A percentile compares a stretch with the other conserved stretches of the same genome.
These are phyloP conservation scores for Aspergillus sparsus DNA, from an alignment of 495 filamentous ascomycete genomes.

Conservation along the genomic window DNA sequence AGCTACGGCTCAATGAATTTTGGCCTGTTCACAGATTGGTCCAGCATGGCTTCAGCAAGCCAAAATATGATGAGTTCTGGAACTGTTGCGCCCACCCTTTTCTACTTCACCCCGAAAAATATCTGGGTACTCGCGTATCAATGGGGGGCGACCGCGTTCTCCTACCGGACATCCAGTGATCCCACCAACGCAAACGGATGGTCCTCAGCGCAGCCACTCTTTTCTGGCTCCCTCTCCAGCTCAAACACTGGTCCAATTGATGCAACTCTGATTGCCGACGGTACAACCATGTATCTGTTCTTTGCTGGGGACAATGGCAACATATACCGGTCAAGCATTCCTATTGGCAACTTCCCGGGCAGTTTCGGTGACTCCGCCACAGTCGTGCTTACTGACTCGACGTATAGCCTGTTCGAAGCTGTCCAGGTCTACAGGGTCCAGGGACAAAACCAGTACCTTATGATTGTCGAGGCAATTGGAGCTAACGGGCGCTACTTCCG, in stretches of 20 bases:
- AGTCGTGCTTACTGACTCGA: slow-evolving; percentile 50
- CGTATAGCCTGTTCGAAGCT: slow-evolving; percentile 61
- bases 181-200: slow-evolving; percentile 58
- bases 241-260: slow-evolving; percentile 56
- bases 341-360: slow-evolving; percentile 60
- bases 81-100: slow-evolving; percentile 60
- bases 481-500: slow-evolving; percentile 63
- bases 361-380: slow-evolving; percentile 53
- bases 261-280: slow-evolving; percentile 61
- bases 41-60: slow-evolving; percentile 52
- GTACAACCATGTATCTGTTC: slow-evolving; percentile 61
- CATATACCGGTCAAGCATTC: slow-evolving; percentile 62
- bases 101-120: slow-evolving; percentile 61
- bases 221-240: slow-evolving; percentile 52
- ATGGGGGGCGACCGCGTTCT: slow-evolving; percentile 59
- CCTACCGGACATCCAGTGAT: slow-evolving; percentile 59
- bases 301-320: slow-evolving; percentile 66
- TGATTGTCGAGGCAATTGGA: slow-evolving; percentile 65
- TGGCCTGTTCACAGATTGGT: slow-evolving; percentile 55
- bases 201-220: slow-evolving; percentile 55
- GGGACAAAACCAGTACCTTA: slow-evolving; percentile 55
- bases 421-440: slow-evolving; percentile 62
- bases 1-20: slow-evolving; percentile 59
- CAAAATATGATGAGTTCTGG: slow-evolving; percentile 50
- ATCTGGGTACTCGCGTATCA: slow-evolving; percentile 64